Evolutionary conservation across 2,329 filamentous ascomycete species (phyloP), one percentile per base, ranked within the genome.

Genomic region (Zopfia rhizophila): DNA sequence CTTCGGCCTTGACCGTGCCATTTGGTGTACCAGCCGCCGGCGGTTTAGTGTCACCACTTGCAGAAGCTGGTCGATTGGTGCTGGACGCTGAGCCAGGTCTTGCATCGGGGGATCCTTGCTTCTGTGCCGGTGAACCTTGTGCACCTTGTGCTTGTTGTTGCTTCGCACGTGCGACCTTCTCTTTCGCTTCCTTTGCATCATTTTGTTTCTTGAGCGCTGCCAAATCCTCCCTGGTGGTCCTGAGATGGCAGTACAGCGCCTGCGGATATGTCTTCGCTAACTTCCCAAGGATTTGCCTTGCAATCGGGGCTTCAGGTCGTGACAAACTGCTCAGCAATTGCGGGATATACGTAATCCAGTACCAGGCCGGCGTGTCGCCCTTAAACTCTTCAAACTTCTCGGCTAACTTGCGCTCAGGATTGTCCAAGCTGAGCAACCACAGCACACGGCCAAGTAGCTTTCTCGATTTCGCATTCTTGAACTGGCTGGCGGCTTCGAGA

Each of bases 281-380:
- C 78, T 94, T 96, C 17, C 91, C 83, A 13, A 99, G 81, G 37
- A 99, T 90, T 38, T 85, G 84, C 68, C 94, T 89, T 31, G 93
- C 90, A 35, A 95, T 88, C 4, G 86, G 85, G 10, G 91, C 93
- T 72, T 99, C 95, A 60, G 93, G 92, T 65, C 97, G 88, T 2
- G 90, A 90, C 38, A 99, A 80, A 39, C 93, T 94, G 30, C 91
- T 93, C 22, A 99, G 83, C 29, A 99, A 82, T 72, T 99, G 94
- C 13, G 94, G 94, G 54, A 99, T 97, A 70, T 96, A 99, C 0
- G 93, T 97, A 59, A 97, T 97, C 94, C 94, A 99, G 75, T 97
- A 99, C 94, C 94, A 99, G 10, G 96, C 91, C 0, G 92, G 91
- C 2, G 91, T 96, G 60, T 99, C 95, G 38, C 94, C 94, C 78